Evolutionary conservation across 2,329 filamentous ascomycete genomes (phyloP).

Genomic region (Cercospora sp.): DNA sequence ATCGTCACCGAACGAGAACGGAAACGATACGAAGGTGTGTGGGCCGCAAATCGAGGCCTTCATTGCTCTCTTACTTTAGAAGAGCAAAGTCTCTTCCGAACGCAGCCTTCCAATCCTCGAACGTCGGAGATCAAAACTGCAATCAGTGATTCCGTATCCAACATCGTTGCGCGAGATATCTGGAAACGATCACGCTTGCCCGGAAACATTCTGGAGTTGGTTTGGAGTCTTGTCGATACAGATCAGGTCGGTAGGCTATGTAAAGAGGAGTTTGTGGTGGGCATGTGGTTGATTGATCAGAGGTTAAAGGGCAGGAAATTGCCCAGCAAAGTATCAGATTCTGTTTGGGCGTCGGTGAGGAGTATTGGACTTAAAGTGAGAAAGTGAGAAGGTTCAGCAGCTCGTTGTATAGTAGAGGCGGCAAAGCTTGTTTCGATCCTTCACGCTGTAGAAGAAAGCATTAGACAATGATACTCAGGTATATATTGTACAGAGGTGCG

Average conservation of each 20-base stretch:
- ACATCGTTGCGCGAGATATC: conserved; percentile 71
- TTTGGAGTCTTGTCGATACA: conserved; percentile 73
- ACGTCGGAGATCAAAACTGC: conserved; percentile 14
- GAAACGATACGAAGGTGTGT: conserved; percentile 80
- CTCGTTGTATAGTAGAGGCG: neutral
- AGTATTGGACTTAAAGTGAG: conserved; percentile 44
- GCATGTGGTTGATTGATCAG: conserved; percentile 81
- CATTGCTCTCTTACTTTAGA: conserved; percentile 35
- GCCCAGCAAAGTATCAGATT: conserved; percentile 67
- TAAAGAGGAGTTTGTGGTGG: conserved; percentile 76
- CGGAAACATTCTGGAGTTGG: conserved; percentile 66
- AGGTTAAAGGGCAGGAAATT: conserved; percentile 76
- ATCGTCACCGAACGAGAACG: conserved; percentile 69
- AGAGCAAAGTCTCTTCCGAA: conserved; percentile 21
- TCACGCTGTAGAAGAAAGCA: neutral
- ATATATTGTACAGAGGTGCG: neutral
- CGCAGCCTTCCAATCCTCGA: conserved; percentile 13
- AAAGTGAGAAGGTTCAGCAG: conserved; percentile 11
- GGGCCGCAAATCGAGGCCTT: conserved; percentile 75
- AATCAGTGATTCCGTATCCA: conserved; percentile 53
- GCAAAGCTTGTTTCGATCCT: neutral
- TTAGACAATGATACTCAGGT: neutral
- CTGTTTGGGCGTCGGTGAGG: conserved; percentile 71
- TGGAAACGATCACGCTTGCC: conserved; percentile 71
- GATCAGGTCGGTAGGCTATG: conserved; percentile 57